Conservation (phyloP, 495 filamentous ascomycete species). For the Astrothelium macrocarpum region DNA sequence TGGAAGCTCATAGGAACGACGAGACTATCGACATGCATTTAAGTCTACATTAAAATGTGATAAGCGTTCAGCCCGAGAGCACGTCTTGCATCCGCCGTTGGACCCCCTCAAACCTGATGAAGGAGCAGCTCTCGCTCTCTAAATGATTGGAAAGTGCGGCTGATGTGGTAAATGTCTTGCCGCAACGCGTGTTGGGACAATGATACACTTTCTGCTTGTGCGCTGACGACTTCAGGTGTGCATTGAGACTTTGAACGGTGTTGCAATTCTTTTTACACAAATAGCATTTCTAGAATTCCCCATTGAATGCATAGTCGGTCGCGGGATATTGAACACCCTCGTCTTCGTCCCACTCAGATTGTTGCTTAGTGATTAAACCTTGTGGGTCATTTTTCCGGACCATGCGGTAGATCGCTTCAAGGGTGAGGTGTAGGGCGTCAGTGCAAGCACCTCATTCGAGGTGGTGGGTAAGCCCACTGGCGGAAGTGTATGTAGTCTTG, state of each 20-base stretch:
- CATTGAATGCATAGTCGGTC: slow-evolving; percentile 33
- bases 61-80: neutral
- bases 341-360: slow-evolving; percentile 31
- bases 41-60: slow-evolving; percentile 5
- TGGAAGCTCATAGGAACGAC: neutral
- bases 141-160: slow-evolving; percentile 45
- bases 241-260: slow-evolving; percentile 19
- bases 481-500: slow-evolving; percentile 29
- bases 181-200: slow-evolving; percentile 40
- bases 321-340: slow-evolving; percentile 18
- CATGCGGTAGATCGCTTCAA: slow-evolving; percentile 39
- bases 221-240: slow-evolving; percentile 18
- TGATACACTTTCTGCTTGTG: slow-evolving; percentile 44
- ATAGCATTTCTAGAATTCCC: slow-evolving; percentile 37
- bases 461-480: slow-evolving; percentile 39
- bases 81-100: slow-evolving; percentile 22
- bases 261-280: slow-evolving; percentile 35
- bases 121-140: slow-evolving; percentile 45
- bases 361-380: slow-evolving; percentile 36
- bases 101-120: slow-evolving; percentile 41
- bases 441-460: slow-evolving; percentile 38
- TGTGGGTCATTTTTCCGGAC: slow-evolving; percentile 40
- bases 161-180: slow-evolving; percentile 38
- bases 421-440: slow-evolving; percentile 30
- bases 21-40: neutral